Conservation (phyloP, 169 alveolate species). For the Prorocentrum cordatum region DNA sequence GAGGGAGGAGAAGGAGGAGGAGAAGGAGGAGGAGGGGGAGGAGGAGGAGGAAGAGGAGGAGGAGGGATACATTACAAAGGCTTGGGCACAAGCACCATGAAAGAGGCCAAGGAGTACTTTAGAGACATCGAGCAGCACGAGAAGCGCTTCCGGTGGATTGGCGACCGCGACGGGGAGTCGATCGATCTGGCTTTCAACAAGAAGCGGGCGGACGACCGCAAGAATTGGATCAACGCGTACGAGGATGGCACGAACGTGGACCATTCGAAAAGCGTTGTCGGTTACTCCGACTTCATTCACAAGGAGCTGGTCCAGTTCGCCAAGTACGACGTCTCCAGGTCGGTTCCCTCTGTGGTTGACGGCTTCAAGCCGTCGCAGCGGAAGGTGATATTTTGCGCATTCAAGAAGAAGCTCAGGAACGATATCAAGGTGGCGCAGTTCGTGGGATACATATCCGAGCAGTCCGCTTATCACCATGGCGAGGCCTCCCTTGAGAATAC, state of each 20-base stretch:
- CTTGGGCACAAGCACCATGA: constrained; percentile 97
- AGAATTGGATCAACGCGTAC: constrained; percentile 73
- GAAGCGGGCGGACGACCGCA: constrained; percentile 93
- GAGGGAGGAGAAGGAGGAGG: no score
- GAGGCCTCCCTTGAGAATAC: constrained; percentile 88
- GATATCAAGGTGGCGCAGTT: constrained; percentile 93
- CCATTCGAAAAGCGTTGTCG: constrained; percentile 12
- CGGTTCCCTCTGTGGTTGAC: constrained; percentile 17
- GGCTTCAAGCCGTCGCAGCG: constrained; percentile 41
- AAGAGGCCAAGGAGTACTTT: constrained; percentile 98
- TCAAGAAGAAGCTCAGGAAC: constrained; percentile 88
- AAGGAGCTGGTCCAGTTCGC: constrained; percentile 96
- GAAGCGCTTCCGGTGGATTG: constrained; percentile 81
- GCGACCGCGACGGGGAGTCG: constrained; percentile 75
- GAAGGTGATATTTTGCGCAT: constrained; percentile 88
- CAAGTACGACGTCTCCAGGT: constrained; percentile 87
- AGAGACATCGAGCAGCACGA: constrained; percentile 87
- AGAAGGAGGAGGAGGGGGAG: no score
- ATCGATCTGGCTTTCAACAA: constrained; percentile 98
- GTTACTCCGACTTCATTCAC: constrained; percentile 91
- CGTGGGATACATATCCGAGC: constrained; percentile 94
- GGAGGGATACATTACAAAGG: no score
- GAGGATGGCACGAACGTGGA: constrained; percentile 82
- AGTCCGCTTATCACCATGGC: constrained; percentile 99
- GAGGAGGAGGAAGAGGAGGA: no score